Base-by-base conservation (phyloP, 2,329 filamentous ascomycete genomes). In the Fusarium sp. region DNA sequence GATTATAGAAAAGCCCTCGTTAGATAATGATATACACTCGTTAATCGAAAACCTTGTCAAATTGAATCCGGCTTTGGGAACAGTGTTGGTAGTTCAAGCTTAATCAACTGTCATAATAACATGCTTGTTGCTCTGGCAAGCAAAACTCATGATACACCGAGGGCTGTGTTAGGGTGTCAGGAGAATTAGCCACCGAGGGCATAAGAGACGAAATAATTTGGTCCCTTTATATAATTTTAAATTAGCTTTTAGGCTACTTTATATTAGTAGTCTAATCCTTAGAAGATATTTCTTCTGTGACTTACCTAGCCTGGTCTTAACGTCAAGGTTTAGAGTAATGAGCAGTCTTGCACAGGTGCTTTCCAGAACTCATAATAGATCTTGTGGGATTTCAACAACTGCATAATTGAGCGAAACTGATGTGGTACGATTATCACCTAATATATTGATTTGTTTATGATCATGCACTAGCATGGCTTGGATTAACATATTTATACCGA, bases 1-100 rank as follows among this genome's bases (percentile, higher is more conserved):
- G 49, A 62, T 23, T 43, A 59, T 71, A 44, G 54, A 71, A 69
- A 71, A 59, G 56, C 60, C 43, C 34, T 70, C 23, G 11, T 59
- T 70, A 53, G 19, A 37, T 31, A 14, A 58, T 56, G 44, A 34
- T 46, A 50, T 41, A 55, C 37, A 25, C 21, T 65, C 43, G 23
- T 41, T 44, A 13, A 13, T 49, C 28, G 4, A 19, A 39, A 13
- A 8, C 16, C 12, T 8, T 21, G 3, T 19, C 7, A 18, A 16
- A 12, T 2, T 23, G 7, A 21, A 16, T 3, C 14, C 10, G 23
- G 26, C 21, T 21, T 21, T 21, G 21, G 21, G 21, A 21, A 18
- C 16, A 34, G 8, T 18, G 9, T 18, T 37, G 12, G 34, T n/a
- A 37, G 18, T 37, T n/a, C 4, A n/a, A 6, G 18, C 34, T n/a